phyloP scores from a whole-genome alignment of 148 eudicot species.

The Rhododendron simsii region DNA sequence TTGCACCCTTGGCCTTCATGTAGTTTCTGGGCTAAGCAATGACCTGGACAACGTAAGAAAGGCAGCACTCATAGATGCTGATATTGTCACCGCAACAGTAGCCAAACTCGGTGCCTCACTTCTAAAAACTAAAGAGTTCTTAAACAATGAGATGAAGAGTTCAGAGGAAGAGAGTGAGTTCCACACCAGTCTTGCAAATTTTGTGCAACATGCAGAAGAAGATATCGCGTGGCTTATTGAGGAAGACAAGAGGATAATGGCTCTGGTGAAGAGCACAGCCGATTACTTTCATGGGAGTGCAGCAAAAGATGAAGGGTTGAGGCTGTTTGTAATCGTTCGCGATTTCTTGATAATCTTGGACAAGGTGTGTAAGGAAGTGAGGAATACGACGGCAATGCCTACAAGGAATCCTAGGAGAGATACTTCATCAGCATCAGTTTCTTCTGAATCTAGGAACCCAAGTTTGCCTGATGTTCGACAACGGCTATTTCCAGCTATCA shows the following conservation, averaged over 20 bases:
- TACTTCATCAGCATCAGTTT: conserved; percentile 15
- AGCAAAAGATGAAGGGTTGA: conserved; percentile 66
- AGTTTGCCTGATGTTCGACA: conserved; percentile 29
- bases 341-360: conserved; percentile 69
- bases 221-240: conserved; percentile 45
- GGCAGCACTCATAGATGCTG: conserved; percentile 69
- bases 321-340: conserved; percentile 64
- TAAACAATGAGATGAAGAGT: conserved; percentile 45
- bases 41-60: conserved; percentile 61
- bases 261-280: conserved; percentile 61
- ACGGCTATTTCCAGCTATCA: conserved; percentile 48
- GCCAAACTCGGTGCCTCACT: conserved; percentile 53
- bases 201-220: conserved; percentile 47
- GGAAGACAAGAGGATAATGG: conserved; percentile 67
- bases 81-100: conserved; percentile 40
- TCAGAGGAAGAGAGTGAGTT: conserved; percentile 44
- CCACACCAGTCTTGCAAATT: conserved; percentile 28
- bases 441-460: conserved; percentile 27
- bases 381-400: conserved; percentile 18
- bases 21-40: conserved; percentile 48
- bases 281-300: conserved; percentile 85
- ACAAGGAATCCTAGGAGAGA: conserved; percentile 17
- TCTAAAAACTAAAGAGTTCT: conserved; percentile 41
- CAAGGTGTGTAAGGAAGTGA: conserved; percentile 59
- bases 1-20: conserved; percentile 53